Evolutionary conservation across 805 yeast species (phyloP), one percentile per base, ranked within the genome.

Genomic region (Candida vaughaniae): DNA sequence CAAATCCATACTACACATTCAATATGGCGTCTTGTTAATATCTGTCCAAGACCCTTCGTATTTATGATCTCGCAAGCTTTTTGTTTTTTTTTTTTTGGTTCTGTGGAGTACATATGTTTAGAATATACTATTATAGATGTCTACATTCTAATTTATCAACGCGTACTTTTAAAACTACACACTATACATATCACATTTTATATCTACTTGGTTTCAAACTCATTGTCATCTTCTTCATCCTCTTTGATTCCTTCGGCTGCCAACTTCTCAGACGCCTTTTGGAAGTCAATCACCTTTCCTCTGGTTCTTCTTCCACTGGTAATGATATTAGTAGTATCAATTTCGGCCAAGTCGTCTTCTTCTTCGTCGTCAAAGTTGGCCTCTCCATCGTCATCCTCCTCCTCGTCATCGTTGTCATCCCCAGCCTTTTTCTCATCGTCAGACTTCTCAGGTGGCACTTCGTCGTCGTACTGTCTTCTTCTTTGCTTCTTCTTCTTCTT

Each of bases 231-330:
- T 16, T 53, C 69, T 10, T 52, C 58, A 18, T 56, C 61, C 8
- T 49, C 60, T 14, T 62, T 64, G 27, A 66, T 67, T 40, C 77
- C 82, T 14, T 35, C 38, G 33, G 64, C 65, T 36, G 75, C 79
- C 51, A 86, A 62, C 55, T 85, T 77, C 48, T 78, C 84, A 15
- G 88, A 85, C 11, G 95, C 88, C 62, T 85, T 82, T 39, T 78
- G 71, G 60, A 84, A 89, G 62, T 89, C 96, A 49, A 90, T 83
- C 14, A 82, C 84, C 54, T 81, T 84, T 11, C 96, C 95, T 49
- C 97, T 77, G 6, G 96, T 89, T 69, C 96, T 85, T 63, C 95
- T 75, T 10, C 95, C 93, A 12, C 78, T 65, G n/a, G 83, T 73
- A 47, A 88, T 88, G 56, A 89, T 88, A 62, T 89, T 90, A 26